Evolutionary conservation across 2,329 filamentous ascomycete species (phyloP).

Genomic region (Calonectria hawksworthii): DNA sequence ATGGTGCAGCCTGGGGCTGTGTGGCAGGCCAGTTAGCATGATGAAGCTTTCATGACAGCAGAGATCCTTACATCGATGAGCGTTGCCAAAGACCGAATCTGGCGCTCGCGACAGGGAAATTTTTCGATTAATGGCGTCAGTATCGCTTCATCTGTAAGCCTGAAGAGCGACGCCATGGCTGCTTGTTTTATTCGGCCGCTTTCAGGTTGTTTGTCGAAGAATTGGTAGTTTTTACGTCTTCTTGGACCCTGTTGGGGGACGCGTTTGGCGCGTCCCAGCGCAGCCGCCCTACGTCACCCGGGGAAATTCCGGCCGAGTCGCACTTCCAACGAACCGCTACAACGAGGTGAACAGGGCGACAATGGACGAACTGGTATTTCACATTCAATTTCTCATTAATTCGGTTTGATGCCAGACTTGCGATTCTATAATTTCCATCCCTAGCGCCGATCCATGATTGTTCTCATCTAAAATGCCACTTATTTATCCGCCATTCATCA

Average conservation of each 20-base stretch:
- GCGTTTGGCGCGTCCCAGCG: conserved; percentile 46
- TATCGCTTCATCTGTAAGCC: conserved; percentile 66
- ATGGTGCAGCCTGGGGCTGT: conserved; percentile 76
- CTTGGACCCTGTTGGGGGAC: conserved; percentile 33
- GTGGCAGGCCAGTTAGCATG: conserved; percentile 7
- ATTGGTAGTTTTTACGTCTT: conserved; percentile 28
- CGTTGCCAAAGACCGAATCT: conserved; percentile 71
- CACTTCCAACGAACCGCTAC: background rate
- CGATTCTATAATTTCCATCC: background rate
- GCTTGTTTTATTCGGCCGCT: background rate
- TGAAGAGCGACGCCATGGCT: conserved; percentile 59
- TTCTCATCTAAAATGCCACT: conserved; percentile 23
- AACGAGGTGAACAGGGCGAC: background rate
- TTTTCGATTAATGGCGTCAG: conserved; percentile 59
- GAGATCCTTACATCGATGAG: conserved; percentile 62
- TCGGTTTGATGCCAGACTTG: background rate
- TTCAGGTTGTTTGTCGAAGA: conserved; percentile 9
- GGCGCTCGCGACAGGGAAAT: conserved; percentile 71
- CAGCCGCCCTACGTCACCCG: conserved; percentile 43
- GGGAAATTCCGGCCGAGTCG: conserved; percentile 40
- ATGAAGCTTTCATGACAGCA: background rate
- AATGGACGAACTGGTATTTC: background rate
- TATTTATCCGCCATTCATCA: background rate
- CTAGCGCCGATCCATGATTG: conserved; percentile 26
- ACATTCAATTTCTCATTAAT: background rate